Percentiles rank a stretch among this genome's conserved stretches.
Evolutionary conservation across 768 basidiomycete genomes (phyloP).

Genomic region (Paxillus involutus): DNA sequence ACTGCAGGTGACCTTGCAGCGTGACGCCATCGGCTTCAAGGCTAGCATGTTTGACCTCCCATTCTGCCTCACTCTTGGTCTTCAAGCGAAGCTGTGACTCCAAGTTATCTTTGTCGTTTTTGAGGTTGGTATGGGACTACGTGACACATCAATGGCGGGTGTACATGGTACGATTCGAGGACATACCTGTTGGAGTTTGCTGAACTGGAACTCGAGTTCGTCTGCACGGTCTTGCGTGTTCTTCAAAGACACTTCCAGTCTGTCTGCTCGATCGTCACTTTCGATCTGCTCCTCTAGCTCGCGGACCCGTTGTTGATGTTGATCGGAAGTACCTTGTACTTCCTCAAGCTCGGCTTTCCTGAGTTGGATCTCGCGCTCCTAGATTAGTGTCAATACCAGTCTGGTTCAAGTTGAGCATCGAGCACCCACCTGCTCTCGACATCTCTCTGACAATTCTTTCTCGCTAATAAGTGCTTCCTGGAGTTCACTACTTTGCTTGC

Average conservation of each 20-base stretch:
- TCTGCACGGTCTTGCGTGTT: slow-evolving; percentile 81
- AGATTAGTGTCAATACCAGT: background rate
- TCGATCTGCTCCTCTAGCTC: slow-evolving; percentile 83
- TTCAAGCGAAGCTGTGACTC: slow-evolving; percentile 45
- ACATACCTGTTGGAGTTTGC: slow-evolving; percentile 73
- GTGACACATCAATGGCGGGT: background rate
- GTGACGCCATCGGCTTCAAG: slow-evolving; percentile 42
- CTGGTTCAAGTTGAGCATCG: background rate
- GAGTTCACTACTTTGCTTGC: slow-evolving; percentile 42
- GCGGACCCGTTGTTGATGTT: slow-evolving; percentile 55
- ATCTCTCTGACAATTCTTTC: slow-evolving; percentile 45
- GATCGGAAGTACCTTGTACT: slow-evolving; percentile 51
- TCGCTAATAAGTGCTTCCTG: slow-evolving; percentile 41
- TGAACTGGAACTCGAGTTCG: slow-evolving; percentile 80
- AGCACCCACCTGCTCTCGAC: slow-evolving; percentile 30
- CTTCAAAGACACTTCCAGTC: slow-evolving; percentile 68
- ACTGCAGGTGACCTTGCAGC: slow-evolving; percentile 42
- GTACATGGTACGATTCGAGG: background rate
- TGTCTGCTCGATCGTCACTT: slow-evolving; percentile 78
- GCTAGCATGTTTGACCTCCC: slow-evolving; percentile 46
- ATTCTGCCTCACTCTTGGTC: slow-evolving; percentile 45
- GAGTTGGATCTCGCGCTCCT: slow-evolving; percentile 79
- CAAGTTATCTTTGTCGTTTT: slow-evolving; percentile 59
- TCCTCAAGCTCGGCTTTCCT: slow-evolving; percentile 54
- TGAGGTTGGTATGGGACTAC: slow-evolving; percentile 58